These are phyloP conservation scores for Alternaria gaisen DNA, from an alignment of 2,329 filamentous ascomycete genomes.

Conservation along the genomic window DNA sequence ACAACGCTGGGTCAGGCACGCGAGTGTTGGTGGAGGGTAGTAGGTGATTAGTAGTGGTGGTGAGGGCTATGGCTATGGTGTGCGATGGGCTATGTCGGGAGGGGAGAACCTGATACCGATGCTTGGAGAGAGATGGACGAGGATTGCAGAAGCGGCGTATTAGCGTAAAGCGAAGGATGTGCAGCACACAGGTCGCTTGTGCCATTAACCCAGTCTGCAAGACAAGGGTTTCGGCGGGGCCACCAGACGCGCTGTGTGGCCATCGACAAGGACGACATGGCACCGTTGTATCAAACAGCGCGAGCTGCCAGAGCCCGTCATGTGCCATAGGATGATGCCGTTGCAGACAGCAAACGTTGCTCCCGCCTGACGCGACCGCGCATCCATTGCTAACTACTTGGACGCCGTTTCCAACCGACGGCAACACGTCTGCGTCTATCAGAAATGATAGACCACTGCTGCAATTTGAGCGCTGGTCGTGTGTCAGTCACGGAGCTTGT, in stretches of 20 bases:
- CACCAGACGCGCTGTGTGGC: slow-evolving; percentile 34
- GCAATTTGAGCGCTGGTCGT: slow-evolving; percentile 4
- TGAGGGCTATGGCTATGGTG: background rate
- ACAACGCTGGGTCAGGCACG: slow-evolving; percentile 17
- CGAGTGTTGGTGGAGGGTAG: background rate
- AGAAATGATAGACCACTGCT: slow-evolving; percentile 3
- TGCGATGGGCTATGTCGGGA: background rate
- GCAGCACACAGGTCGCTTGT: slow-evolving; percentile 35
- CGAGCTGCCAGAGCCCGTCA: slow-evolving; percentile 10
- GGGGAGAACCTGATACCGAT: slow-evolving; percentile 1
- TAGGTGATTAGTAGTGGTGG: background rate
- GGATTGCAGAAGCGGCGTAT: slow-evolving; percentile 22
- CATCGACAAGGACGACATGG: slow-evolving; percentile 20
- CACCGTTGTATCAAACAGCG: slow-evolving; percentile 26
- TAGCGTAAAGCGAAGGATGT: slow-evolving; percentile 27
- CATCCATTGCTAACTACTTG: background rate
- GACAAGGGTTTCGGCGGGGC: slow-evolving; percentile 24
- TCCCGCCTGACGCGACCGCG: slow-evolving; percentile 19
- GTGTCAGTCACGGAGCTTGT: slow-evolving; percentile 12
- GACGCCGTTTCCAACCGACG: background rate
- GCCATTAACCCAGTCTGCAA: slow-evolving; percentile 36
- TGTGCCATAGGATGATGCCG: slow-evolving; percentile 21
- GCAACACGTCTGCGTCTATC: slow-evolving; percentile 10
- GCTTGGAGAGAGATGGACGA: slow-evolving; percentile 7
- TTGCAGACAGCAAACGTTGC: slow-evolving; percentile 35